A percentile compares a stretch with the other conserved stretches of the same genome.
Conservation (phyloP, 148 eudicot species). For the Hydrangea macrophylla region DNA sequence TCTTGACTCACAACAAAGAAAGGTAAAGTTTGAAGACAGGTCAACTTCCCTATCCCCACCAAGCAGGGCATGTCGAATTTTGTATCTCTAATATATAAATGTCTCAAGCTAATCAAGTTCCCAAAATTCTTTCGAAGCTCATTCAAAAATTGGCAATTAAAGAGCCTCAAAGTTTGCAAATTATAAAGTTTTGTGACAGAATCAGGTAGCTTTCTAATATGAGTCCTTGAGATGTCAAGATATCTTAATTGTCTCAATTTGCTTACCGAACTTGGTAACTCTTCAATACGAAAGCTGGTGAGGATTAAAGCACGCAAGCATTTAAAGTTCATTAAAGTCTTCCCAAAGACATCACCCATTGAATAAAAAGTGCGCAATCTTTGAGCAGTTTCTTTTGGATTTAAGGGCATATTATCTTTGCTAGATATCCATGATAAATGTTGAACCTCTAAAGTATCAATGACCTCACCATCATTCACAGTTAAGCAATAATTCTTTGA, state of each 20-base stretch:
- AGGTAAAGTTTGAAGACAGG: not conserved
- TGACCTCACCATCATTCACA: too few relatives aligned
- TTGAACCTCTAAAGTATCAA: too few relatives aligned
- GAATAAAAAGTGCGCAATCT: conserved; percentile 3
- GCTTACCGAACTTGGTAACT: too few relatives aligned
- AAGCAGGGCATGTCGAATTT: too few relatives aligned
- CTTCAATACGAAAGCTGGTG: not conserved
- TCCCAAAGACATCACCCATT: not conserved
- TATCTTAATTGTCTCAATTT: conserved; percentile 10
- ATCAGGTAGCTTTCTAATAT: conserved; percentile 1
- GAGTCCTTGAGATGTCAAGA: conserved; percentile 14
- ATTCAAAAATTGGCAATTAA: not conserved
- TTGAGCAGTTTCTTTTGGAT: not conserved
- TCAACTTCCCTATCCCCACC: too few relatives aligned
- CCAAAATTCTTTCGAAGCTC: not conserved
- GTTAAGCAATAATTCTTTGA: not conserved
- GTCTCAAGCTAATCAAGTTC: too few relatives aligned
- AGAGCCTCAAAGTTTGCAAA: conserved; percentile 5
- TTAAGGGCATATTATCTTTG: not conserved
- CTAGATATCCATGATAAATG: too few relatives aligned
- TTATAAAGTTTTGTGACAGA: too few relatives aligned
- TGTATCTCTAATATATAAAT: too few relatives aligned
- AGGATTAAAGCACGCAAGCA: not conserved
- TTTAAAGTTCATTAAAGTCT: not conserved
- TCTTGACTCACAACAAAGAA: not conserved